These are phyloP conservation scores for Fusarium dlaminii DNA, from an alignment of 2,329 filamentous ascomycete species.

Conservation along the genomic window DNA sequence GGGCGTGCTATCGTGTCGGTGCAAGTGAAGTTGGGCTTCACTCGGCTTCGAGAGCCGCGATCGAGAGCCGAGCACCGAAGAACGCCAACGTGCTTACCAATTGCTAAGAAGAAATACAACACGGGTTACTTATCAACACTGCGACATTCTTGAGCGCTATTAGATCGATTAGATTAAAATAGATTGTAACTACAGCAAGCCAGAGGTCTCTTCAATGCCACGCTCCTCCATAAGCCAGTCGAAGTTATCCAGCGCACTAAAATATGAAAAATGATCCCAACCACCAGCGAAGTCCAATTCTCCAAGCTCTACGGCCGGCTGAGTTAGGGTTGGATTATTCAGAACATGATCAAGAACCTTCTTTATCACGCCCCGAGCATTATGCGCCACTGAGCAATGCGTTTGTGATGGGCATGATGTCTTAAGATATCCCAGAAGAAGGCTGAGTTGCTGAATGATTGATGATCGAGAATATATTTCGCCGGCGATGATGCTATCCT, in stretches of 20 bases:
- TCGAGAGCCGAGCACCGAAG: neutral
- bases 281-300: neutral
- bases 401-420: neutral
- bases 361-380: neutral
- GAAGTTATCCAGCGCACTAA: neutral
- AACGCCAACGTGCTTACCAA: neutral
- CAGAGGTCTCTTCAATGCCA: accelerated
- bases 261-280: neutral
- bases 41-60: neutral
- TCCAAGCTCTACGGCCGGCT: accelerated
- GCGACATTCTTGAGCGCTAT: neutral
- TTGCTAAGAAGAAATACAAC: accelerated
- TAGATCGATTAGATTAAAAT: accelerated
- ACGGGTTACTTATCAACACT: neutral
- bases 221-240: neutral
- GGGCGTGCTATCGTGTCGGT: accelerated
- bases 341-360: neutral
- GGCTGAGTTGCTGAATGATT: neutral
- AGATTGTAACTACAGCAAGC: neutral
- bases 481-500: neutral
- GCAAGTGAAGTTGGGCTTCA: accelerated
- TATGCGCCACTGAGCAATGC: neutral
- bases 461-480: neutral
- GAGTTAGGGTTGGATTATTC: neutral
- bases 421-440: neutral